These are phyloP conservation scores for Camellia sinensis DNA, from an alignment of 148 eudicot genomes.

Conservation along the genomic window DNA sequence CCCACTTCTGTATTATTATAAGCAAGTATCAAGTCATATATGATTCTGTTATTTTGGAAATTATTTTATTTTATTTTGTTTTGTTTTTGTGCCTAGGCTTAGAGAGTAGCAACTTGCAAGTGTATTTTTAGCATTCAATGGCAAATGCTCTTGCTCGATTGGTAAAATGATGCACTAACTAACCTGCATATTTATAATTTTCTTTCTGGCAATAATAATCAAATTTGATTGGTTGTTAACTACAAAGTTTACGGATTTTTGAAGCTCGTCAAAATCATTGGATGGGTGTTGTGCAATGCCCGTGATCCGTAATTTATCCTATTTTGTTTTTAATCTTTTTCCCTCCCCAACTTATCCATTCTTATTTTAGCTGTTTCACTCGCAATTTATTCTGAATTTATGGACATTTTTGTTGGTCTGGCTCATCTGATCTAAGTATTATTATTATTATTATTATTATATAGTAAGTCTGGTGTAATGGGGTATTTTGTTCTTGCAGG, in stretches of 20 bases:
- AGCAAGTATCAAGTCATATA: neutral
- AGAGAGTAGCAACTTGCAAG: neutral
- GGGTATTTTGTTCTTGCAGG: constrained; percentile 43
- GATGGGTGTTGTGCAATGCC: neutral
- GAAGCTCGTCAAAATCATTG: neutral
- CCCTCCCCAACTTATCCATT: neutral
- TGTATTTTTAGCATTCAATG: neutral
- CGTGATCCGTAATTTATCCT: neutral
- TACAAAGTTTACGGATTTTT: too few species aligned
- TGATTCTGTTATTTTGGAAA: neutral
- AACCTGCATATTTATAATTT: too few species aligned
- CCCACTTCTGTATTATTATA: neutral
- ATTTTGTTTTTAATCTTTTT: neutral
- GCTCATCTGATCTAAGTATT: neutral
- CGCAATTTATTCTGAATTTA: neutral
- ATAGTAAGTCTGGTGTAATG: neutral
- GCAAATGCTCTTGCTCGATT: too few species aligned
- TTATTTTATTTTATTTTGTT: neutral
- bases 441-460: neutral
- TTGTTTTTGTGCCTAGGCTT: neutral
- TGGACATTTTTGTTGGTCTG: neutral
- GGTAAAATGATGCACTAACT: too few species aligned
- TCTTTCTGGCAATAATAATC: too few species aligned
- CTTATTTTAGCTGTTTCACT: neutral
- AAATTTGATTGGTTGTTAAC: too few species aligned